Evolutionary conservation across 169 alveolate genomes (phyloP).

Genomic region (Sarcocystis neurona): DNA sequence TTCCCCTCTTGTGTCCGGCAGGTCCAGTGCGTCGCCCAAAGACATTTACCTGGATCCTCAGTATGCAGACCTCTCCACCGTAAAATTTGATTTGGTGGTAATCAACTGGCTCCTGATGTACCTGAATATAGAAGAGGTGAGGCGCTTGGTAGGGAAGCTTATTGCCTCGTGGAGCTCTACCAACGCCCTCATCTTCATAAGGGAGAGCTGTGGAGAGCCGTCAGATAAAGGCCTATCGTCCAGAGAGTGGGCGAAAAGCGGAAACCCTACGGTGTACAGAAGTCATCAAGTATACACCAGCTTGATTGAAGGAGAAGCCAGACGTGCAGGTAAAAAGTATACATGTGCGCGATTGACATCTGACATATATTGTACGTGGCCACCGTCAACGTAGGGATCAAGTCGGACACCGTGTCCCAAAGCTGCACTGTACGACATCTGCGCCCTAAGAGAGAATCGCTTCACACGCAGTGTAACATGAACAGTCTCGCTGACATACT

Average conservation of each 20-base stretch:
- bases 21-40: no score
- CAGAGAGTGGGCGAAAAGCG: slow-evolving; percentile 39
- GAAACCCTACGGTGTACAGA: slow-evolving; percentile 53
- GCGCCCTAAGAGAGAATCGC: not conserved
- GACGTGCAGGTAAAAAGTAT: not conserved
- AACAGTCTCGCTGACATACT: not conserved
- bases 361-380: not conserved
- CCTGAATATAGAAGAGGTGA: slow-evolving; percentile 39
- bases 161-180: not conserved
- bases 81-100: slow-evolving; percentile 22
- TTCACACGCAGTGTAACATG: not conserved
- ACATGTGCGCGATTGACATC: not conserved
- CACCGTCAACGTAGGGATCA: not conserved
- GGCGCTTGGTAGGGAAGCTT: not conserved
- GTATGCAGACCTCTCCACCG: no score
- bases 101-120: slow-evolving; percentile 57
- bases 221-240: slow-evolving; percentile 14
- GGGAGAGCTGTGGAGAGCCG: slow-evolving; percentile 55
- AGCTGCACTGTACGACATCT: not conserved
- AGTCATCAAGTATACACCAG: not conserved
- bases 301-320: not conserved
- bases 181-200: slow-evolving; percentile 21
- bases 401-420: not conserved
- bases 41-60: no score
- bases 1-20: no score